Evolutionary conservation across 257 asterid species (phyloP).

Genomic region (Scutellaria minor): DNA sequence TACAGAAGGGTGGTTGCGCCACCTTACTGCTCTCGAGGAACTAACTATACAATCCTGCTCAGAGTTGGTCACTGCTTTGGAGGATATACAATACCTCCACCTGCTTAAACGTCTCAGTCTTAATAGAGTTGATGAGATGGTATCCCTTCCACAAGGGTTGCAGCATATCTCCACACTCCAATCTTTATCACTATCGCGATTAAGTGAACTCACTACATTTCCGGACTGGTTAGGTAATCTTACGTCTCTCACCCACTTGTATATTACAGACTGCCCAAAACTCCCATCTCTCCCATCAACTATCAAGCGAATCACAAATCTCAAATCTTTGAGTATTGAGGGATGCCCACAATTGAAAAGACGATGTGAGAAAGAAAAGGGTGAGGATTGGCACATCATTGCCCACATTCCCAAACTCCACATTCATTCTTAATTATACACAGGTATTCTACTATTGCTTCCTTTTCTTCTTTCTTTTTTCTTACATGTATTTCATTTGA

Average conservation of each 20-base stretch:
- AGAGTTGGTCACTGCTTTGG: conserved; percentile 16
- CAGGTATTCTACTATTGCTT: background rate
- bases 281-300: background rate
- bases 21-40: background rate
- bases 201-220: conserved; percentile 28
- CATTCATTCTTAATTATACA: too few species aligned
- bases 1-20: background rate
- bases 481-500: too few species aligned
- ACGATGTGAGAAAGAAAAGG: background rate
- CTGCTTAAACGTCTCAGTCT: background rate
- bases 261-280: conserved; percentile 17
- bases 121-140: background rate
- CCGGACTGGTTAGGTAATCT: conserved; percentile 30
- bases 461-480: too few species aligned
- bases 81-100: conserved; percentile 20
- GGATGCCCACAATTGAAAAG: background rate
- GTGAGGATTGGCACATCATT: background rate
- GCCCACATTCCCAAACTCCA: background rate
- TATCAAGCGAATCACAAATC: conserved; percentile 26
- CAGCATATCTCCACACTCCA: conserved; percentile 15
- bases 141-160: conserved; percentile 16
- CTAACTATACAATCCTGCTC: background rate
- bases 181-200: background rate
- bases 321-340: background rate
- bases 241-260: conserved; percentile 1